Base-by-base conservation (phyloP, 345 rosid species). In the Populus ilicifolia region DNA sequence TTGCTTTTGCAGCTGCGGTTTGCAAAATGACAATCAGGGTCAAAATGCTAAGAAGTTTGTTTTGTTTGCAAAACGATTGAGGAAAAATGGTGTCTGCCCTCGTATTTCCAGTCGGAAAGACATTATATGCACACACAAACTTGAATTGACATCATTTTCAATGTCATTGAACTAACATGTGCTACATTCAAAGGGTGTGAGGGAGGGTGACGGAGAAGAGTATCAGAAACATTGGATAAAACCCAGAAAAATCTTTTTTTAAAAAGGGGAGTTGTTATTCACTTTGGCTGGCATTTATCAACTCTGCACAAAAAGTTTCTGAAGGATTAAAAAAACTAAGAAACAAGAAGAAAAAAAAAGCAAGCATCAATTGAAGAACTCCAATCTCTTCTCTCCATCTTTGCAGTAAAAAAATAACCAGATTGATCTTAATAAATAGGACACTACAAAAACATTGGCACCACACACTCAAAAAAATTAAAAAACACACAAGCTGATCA, bases 1-100 rank as follows among this genome's bases (percentile, higher is more conserved):
- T 87, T 1, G 97, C 97, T 56, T 73, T 74, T 43, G 82, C 87
- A 79, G 94, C 97, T 92, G 86, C 79, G 79, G 13, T 74, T 71
- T 44, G 39, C 17, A 81, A 61, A 72, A 56, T 13, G 68, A 69
- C 5, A 75, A 67, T 23, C 46, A 17, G 8, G 2, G 29, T 52
- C 71, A 81, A 50, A 36, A 72, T 46, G 16, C 39, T n/a, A 43
- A 11, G 12, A 33, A 64, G 27, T 46, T 46, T 14, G 50, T 46
- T 12, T 46, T 46, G 5, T 14, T 46, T 13, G 50, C 17, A 46
- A 13, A 56, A 27, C 27, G 29, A 56, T 56, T 56, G 14, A 23
- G 29, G 29, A 23, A 0, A 56, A 56, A 56, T 9, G 63, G 8
- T 23, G 29, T 9, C 10, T 56, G 6, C 63, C 29, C 27, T 56